phyloP scores from a whole-genome alignment of 495 filamentous ascomycete genomes.

The Mytilinidion resinicola region DNA sequence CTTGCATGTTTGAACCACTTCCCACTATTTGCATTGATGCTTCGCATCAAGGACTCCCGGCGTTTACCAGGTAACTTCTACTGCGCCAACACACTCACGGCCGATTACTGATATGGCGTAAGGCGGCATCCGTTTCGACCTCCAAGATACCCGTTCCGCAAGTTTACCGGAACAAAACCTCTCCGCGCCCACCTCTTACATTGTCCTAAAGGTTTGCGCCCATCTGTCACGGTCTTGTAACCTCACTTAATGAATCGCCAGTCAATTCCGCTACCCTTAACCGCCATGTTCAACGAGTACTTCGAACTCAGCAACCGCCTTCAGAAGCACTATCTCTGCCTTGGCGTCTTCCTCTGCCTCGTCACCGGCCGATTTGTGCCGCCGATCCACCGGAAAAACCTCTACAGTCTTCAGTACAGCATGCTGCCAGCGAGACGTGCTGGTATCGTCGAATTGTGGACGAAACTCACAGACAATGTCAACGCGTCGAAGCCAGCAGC shows the following conservation, averaged over 20 bases:
- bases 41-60: slow-evolving; percentile 86
- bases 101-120: slow-evolving; percentile 30
- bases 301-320: slow-evolving; percentile 89
- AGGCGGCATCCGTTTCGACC: slow-evolving; percentile 84
- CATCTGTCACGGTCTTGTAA: too few species aligned
- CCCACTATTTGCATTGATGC: slow-evolving; percentile 93
- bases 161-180: slow-evolving; percentile 19
- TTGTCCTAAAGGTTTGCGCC: slow-evolving; percentile 62
- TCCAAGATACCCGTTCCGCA: slow-evolving; percentile 61
- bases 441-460: slow-evolving; percentile 80
- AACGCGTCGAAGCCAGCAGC: background rate
- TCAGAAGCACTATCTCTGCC: slow-evolving; percentile 89
- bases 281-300: slow-evolving; percentile 93
- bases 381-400: slow-evolving; percentile 84
- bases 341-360: slow-evolving; percentile 77
- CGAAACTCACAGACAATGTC: slow-evolving; percentile 53
- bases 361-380: slow-evolving; percentile 78
- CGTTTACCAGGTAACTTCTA: slow-evolving; percentile 66
- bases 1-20: slow-evolving; percentile 97
- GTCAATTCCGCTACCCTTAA: slow-evolving; percentile 81
- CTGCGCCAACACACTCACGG: background rate
- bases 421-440: slow-evolving; percentile 85
- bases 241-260: slow-evolving; percentile 2
- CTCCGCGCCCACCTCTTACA: slow-evolving; percentile 53
- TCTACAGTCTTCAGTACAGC: slow-evolving; percentile 97